Base-by-base conservation (phyloP, 306 rosid genomes). In the Rosa multiflora region DNA sequence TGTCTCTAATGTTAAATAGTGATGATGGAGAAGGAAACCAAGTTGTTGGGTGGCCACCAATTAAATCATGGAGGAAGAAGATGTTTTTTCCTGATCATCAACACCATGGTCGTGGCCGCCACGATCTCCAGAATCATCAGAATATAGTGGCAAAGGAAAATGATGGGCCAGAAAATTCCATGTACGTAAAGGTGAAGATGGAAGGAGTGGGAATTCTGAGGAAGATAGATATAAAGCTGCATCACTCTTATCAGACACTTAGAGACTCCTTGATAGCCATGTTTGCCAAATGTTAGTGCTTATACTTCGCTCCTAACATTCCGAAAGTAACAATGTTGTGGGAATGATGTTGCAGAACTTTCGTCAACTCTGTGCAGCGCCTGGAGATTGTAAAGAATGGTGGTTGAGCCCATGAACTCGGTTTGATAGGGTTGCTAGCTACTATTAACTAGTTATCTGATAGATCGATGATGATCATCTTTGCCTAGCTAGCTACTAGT, bases 31-130 rank as follows among this genome's bases (percentile, higher is more conserved):
- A 88, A 73, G 83, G 79, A 74, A 80, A 77, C 9, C 62, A 78
- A 47, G 75, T 86, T 17, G 94, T 92, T 82, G 98, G 98, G 75
- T 94, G 98, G 98, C 98, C 98, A 73, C 98, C 97, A 18, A 86
- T 94, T 44, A 89, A 88, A 69, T 82, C 96, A 61, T 92, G 93
- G 89, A 89, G 94, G 82, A 89, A 83, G 82, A 92, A 82, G 84
- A 86, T 85, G 82, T 81, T 84, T 17, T 23, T 52, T 35, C 81
- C 72, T 49, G 78, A 56, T 29, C 55, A 55, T 29, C 82, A 35
- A 18, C 40, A 26, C 5, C 44, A 66, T 37, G 35, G 56, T 58
- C 67, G 61, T 63, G 69, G n/a, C 20, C 72, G 10, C 72, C 49
- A 67, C 18, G 21, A 67, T 48, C 72, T 9, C 4, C 78, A 67